Conservation (phyloP, 2,329 filamentous ascomycete species). For the Nemania serpens region DNA sequence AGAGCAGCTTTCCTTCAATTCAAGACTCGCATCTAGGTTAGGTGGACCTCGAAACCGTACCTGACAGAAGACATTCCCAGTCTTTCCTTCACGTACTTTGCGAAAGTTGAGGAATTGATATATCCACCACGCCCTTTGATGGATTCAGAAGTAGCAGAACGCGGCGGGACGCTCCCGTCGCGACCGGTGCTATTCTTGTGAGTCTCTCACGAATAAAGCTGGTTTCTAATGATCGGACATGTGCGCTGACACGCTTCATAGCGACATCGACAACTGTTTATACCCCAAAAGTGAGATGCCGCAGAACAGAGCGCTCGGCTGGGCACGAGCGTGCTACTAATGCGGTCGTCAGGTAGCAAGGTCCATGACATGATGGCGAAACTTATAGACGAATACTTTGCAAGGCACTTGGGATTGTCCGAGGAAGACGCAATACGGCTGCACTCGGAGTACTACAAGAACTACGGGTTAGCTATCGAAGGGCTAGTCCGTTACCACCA, state of each 20-base stretch:
- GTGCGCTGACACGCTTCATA: conserved; percentile 59
- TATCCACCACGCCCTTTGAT: conserved; percentile 26
- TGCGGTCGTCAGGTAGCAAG: conserved; percentile 60
- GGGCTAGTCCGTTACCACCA: conserved; percentile 92
- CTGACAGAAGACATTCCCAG: no score
- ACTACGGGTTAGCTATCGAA: conserved; percentile 96
- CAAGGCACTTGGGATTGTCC: conserved; percentile 72
- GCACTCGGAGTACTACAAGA: conserved; percentile 90
- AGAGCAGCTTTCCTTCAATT: no score
- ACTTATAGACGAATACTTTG: conserved; percentile 71
- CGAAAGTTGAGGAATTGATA: neutral
- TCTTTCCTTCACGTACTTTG: neutral
- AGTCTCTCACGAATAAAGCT: conserved; percentile 26
- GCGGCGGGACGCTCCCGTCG: conserved; percentile 31
- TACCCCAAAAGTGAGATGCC: conserved; percentile 76
- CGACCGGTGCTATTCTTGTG: conserved; percentile 52
- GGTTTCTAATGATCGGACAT: neutral
- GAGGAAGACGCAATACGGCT: conserved; percentile 81
- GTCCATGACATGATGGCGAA: conserved; percentile 89
- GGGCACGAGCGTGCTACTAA: conserved; percentile 25
- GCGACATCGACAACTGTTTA: conserved; percentile 98
- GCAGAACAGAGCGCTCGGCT: neutral
- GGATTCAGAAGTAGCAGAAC: conserved; percentile 34
- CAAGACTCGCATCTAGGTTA: neutral
- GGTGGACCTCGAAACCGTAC: neutral